Evolutionary conservation across 305 asterid species (phyloP).

Genomic region (Fraxinus nigra): DNA sequence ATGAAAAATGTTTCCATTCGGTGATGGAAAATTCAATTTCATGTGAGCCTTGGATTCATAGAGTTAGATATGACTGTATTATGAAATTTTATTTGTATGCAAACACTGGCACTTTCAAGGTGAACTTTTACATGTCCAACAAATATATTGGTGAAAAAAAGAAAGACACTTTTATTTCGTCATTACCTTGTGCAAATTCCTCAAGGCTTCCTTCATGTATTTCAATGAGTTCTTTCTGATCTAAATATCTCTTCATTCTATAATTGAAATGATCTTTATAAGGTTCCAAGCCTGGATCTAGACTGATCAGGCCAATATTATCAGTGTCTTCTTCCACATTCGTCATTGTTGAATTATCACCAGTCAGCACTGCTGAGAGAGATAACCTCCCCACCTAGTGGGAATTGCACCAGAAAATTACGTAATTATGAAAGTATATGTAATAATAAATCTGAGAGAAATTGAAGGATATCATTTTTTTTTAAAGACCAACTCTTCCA

Average conservation of each 20-base stretch:
- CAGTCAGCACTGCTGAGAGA: conserved; percentile 45
- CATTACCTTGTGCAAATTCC: conserved; percentile 82
- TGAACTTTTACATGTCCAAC: conserved; percentile 8
- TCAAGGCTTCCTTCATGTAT: conserved; percentile 74
- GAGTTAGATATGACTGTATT: not conserved
- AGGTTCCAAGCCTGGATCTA: conserved; percentile 65
- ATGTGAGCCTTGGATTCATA: not conserved
- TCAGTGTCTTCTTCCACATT: conserved; percentile 49
- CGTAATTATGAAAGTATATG: conserved; percentile 17
- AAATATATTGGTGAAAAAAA: conserved; percentile 6
- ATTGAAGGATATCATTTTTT: not conserved
- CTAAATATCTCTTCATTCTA: conserved; percentile 58
- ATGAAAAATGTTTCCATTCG: not conserved
- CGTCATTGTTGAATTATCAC: conserved; percentile 35
- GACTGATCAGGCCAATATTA: conserved; percentile 45
- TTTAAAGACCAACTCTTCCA: conserved; percentile 3
- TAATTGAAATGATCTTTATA: conserved; percentile 71
- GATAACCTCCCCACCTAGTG: conserved; percentile 50
- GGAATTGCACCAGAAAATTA: conserved; percentile 13
- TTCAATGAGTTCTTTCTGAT: conserved; percentile 68
- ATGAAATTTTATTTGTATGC: not conserved
- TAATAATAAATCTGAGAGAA: conserved; percentile 11
- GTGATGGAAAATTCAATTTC: conserved; percentile 14
- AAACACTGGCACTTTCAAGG: not conserved
- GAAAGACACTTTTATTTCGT: conserved; percentile 16